Evolutionary conservation across 2,329 filamentous ascomycete species (phyloP), one percentile per base, ranked within the genome.

Genomic region (Colletotrichum cereale): DNA sequence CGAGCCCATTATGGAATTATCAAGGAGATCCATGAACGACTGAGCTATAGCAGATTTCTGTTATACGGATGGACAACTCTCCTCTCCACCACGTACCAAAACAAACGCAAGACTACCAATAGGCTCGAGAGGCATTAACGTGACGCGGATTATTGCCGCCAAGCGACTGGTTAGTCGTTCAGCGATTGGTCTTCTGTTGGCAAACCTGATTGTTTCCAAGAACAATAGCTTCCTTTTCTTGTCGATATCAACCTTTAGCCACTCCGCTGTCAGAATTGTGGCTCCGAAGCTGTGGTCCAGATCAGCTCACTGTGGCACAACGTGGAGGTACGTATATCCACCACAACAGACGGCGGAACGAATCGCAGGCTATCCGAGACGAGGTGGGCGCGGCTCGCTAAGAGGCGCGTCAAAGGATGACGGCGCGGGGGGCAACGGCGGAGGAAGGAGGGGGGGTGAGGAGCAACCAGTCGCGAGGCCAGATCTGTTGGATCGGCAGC

Each of bases 121-220:
- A 53, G 50, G 26, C 29, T 57, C 29, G 34, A 57, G 40, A 62
- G 67, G 70, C 77, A 76, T 74, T 77, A 77, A 74, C 76, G 76
- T 77, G 74, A 76, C 71, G 72, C 74, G 65, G 72, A 60, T 60
- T 76, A 53, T 72, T 72, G 67, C 26, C 56, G 70, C 67, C 67
- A 62, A 72, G 67, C 42, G 48, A 50, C 57, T 12, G 29, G 29
- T 50, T 26, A 55, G 47, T 69, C 47, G 53, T 55, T 47, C 58
- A 60, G 58, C 48, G 60, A 64, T 63, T 64, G 69, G 58, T 24
- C 60, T 69, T 48, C 44, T 55, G 29, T 24, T 48, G 44, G 36
- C 11, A 60, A 21, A 34, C 34, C 31, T 64, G 11, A 10, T 34
- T 47, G 21, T 24, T 61, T 42, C 21, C 34, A 61, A 60, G 36